Evolutionary conservation across 2,329 filamentous ascomycete genomes (phyloP).

Genomic region (Colletotrichum karsti): DNA sequence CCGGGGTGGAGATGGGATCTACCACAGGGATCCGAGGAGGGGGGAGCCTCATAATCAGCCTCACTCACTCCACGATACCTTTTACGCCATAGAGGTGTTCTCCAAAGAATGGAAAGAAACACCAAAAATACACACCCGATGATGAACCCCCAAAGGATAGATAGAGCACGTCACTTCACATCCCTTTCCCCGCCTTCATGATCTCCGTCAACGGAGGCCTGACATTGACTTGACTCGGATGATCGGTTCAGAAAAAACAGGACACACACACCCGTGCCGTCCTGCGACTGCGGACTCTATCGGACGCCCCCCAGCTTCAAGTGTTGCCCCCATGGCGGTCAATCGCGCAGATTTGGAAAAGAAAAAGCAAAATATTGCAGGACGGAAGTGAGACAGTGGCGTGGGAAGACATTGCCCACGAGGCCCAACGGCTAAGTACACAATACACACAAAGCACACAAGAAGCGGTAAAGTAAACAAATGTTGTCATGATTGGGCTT

Average conservation of each 20-base stretch:
- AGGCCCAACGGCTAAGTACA: constrained; percentile 14
- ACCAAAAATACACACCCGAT: background rate
- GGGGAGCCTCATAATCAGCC: constrained; percentile 15
- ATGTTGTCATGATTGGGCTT: constrained; percentile 15
- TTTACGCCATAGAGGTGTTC: too few species aligned
- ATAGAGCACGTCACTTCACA: background rate
- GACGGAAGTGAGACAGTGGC: constrained; percentile 4
- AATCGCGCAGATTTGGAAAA: background rate
- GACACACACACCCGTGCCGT: too few species aligned
- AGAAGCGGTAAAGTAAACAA: background rate
- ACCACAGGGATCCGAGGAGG: constrained; percentile 6
- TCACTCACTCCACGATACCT: too few species aligned
- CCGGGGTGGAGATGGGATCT: background rate
- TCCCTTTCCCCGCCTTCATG: background rate
- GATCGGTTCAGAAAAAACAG: background rate
- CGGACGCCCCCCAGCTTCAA: background rate
- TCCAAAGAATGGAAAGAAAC: background rate
- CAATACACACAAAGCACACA: background rate
- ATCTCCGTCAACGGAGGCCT: too few species aligned
- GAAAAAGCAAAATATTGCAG: background rate
- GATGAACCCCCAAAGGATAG: background rate
- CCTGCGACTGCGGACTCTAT: background rate
- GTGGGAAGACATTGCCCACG: background rate
- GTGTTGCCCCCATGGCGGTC: constrained; percentile 21
- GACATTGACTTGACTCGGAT: constrained; percentile 4